Evolutionary conservation across 106 monocot species (phyloP), one percentile per base, ranked within the genome.

Genomic region (Apostasia shenzhenica): DNA sequence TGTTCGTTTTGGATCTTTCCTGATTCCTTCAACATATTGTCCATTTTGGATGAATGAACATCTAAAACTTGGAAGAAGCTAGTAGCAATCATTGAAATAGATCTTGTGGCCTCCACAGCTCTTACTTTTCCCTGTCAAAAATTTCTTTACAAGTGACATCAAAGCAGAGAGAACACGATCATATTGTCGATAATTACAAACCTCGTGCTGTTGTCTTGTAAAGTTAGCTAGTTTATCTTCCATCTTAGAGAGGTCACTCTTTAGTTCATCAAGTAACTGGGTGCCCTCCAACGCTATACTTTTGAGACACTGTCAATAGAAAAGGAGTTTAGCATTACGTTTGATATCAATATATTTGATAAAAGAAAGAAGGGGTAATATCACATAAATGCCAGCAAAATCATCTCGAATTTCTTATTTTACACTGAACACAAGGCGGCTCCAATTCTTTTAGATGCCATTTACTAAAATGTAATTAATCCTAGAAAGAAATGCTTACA

Each of bases 11-110:
- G 86, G n/a, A 62, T 61, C 37, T 58, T 54, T 59, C 79, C 76
- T 37, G 87, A 80, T 72, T 94, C 90, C 79, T 94, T 82, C 73
- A 94, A 57, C 70, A 84, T 84, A 48, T 54, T 78, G 59, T 71
- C 72, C 57, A 94, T 56, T 44, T 69, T 84, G 6, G 75, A 76
- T 40, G 77, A 73, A 78, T 87, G 87, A 54, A 62, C 37, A 68
- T 94, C 84, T 67, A 90, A 61, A 38, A 74, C 75, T 12, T 72
- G 56, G 67, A 90, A 94, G 71, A 94, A 94, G 69, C 77, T 76
- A 65, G 70, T 78, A 14, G 75, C 78, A 46, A 82, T 73, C 9
- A 73, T 82, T 38, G 89, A 87, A 74, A 94, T 85, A 43, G 89
- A 84, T 59, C 84, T 59, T 57, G 90, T 76, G 54, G 78, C 70